Evolutionary conservation across 2,329 filamentous ascomycete genomes (phyloP).

Genomic region (Sphaerulina musiva): DNA sequence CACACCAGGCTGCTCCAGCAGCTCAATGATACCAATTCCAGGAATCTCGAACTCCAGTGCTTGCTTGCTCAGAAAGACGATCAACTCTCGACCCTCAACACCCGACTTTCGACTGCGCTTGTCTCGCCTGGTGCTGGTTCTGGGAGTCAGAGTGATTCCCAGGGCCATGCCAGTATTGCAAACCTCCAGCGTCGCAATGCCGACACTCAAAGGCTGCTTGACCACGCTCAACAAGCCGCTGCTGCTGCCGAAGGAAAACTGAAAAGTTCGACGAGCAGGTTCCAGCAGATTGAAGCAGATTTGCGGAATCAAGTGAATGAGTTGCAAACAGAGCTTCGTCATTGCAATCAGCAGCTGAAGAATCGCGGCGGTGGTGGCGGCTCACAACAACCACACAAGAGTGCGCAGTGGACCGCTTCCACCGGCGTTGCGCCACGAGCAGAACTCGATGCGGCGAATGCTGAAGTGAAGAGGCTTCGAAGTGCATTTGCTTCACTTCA

Average conservation of each 20-base stretch:
- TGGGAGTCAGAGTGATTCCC: neutral
- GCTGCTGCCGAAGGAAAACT: constrained; percentile 10
- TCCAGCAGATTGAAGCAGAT: constrained; percentile 11
- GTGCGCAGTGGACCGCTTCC: constrained; percentile 2
- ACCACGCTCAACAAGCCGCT: constrained; percentile 9
- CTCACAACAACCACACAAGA: neutral
- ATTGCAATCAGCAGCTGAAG: constrained; percentile 4
- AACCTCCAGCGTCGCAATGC: constrained; percentile 7
- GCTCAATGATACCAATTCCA: constrained; percentile 14
- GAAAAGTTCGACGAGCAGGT: constrained; percentile 7
- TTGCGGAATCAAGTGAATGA: constrained; percentile 7
- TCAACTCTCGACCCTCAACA: constrained; percentile 11
- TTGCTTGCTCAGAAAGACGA: constrained; percentile 21
- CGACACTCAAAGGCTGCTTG: constrained; percentile 8
- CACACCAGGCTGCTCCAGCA: constrained; percentile 14
- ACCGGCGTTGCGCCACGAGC: constrained; percentile 5
- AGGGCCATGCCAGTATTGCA: neutral
- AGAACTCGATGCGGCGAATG: constrained; percentile 11
- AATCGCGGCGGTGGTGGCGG: neutral
- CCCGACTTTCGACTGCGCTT: constrained; percentile 10
- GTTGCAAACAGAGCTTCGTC: constrained; percentile 3
- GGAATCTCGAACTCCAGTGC: constrained; percentile 19
- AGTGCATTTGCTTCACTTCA: constrained; percentile 10
- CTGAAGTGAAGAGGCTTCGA: constrained; percentile 12
- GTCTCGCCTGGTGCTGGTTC: neutral